Evolutionary conservation across 2,329 filamentous ascomycete genomes (phyloP).

Genomic region (Hypoxylon sp.): DNA sequence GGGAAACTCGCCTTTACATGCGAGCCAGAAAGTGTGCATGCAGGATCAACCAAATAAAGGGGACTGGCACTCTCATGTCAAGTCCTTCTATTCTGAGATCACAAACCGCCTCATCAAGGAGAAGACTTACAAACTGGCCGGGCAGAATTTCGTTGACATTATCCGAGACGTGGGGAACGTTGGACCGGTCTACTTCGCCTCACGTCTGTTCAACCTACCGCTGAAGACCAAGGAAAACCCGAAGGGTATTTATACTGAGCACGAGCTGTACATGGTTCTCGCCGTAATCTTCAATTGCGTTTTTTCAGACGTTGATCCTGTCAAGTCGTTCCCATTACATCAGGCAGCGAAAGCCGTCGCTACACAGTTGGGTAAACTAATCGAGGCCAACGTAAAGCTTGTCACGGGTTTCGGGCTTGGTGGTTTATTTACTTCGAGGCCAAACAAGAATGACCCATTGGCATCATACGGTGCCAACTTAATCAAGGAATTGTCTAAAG

Average conservation of each 20-base stretch:
- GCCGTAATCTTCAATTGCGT: conserved; percentile 75
- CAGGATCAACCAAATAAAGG: conserved; percentile 72
- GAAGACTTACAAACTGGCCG: conserved; percentile 74
- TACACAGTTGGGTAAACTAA: conserved; percentile 70
- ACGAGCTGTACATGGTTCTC: conserved; percentile 73
- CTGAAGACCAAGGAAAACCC: conserved; percentile 74
- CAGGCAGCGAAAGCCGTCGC: conserved; percentile 71
- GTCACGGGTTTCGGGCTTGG: conserved; percentile 62
- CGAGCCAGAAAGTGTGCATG: conserved; percentile 67
- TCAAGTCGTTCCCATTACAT: conserved; percentile 75
- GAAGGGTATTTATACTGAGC: conserved; percentile 69
- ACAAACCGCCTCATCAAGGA: conserved; percentile 73
- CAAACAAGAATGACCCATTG: conserved; percentile 68
- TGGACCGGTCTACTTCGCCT: conserved; percentile 74
- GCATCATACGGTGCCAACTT: conserved; percentile 75
- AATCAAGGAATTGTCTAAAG: conserved; percentile 75
- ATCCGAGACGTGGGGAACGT: conserved; percentile 79
- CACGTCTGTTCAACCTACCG: conserved; percentile 75
- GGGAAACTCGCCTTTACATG: conserved; percentile 64
- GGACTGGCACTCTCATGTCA: conserved; percentile 74
- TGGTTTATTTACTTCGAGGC: conserved; percentile 67
- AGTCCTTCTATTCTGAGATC: conserved; percentile 76
- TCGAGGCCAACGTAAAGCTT: conserved; percentile 77
- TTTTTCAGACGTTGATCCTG: conserved; percentile 76
- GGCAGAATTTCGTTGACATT: conserved; percentile 77